Evolutionary conservation across 1,284 basidiomycete genomes (phyloP), one percentile per base, ranked within the genome.

Genomic region (Naganishia sp.): DNA sequence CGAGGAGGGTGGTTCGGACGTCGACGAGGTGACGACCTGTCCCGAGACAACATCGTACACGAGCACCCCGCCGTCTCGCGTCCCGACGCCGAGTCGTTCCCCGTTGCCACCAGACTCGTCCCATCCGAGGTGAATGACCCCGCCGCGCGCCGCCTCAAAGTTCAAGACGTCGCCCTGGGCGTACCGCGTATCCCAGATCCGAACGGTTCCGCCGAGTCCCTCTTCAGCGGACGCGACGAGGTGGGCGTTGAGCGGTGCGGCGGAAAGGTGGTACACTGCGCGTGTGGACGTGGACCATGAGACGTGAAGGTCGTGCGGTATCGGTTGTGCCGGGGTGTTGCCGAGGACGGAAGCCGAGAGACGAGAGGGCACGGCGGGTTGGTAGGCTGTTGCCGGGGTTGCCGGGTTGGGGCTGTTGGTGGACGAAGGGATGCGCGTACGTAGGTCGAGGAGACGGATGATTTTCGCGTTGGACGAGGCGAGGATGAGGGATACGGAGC

Each of bases 181-280:
- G 41, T 72, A 74, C 18, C 78, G 68, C 1, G 69, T 72, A 69
- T 80, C 79, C 77, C 76, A 80, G 10, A 80, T 54, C 9, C 74
- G 69, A 5, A 79, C 77, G 18, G 73, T 69, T 6, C 74, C 72
- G 15, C 53, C 47, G 17, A 69, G 49, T 10, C 66, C 64, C n/a
- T 66, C 68, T 58, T 80, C 79, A 39, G 71, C 77, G n/a, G 71
- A 72, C 0, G 77, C 79, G 50, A 80, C 74, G 10, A 74, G 54
- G 13, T 71, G 53, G 18, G 68, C 65, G 25, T 68, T 50, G 0
- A 49, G 46, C 2, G 72, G 72, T 64, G 77, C 71, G 0, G 76
- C 72, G 3, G 72, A 68, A 39, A 80, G 66, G 31, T 70, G 68
- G 53, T 75, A 69, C 1, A 77, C 74, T 0, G 78, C 75, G 39